Base-by-base conservation (phyloP, 345 rosid species). In the Microthlaspi erraticum region DNA sequence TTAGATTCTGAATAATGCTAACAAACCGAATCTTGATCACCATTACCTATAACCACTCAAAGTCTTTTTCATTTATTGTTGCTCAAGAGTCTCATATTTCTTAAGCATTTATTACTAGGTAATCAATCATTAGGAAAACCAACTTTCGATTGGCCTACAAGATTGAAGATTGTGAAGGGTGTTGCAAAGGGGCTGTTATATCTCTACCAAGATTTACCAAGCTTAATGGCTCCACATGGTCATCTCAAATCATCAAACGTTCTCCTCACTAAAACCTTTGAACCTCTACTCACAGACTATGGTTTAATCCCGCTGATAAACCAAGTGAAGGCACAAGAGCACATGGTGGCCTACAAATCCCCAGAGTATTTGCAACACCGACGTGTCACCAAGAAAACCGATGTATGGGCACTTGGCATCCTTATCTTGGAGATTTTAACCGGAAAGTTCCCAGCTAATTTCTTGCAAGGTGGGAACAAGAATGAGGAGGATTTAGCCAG, bases 191-290 rank as follows among this genome's bases (percentile, higher is more conserved):
- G 97, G 0, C 76, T 95, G 23, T 55, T 49, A 10, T 90, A 86
- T 64, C 87, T 95, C 5, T 79, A 81, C 73, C 77, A 81, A 14
- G 92, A 92, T 69, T 81, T 95, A 31, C 97, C 97, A 1, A 83
- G 85, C 76, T 51, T 92, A 48, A 82, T 85, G 33, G 82, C 92
- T 51, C 87, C 97, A 2, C 98, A 95, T 20, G 99, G 99, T 19
- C 99, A 95, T 76, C 82, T 95, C 9, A 95, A 90, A 84, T 90
- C 99, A 48, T 87, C 98, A 2, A 95, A 92, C 14, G 75, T 95
- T 79, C 92, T 92, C 33, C 82, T 95, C 41, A 72, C 71, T 1
- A 51, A 84, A 20, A 62, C 71, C 39, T 73, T 56, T 32, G 92
- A 92, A 45, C 97, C 99, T 2, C 68, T 89, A 20, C 82, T 95